phyloP scores from a whole-genome alignment of 1,139 yeast species.

The Saccharomyces hybrid region DNA sequence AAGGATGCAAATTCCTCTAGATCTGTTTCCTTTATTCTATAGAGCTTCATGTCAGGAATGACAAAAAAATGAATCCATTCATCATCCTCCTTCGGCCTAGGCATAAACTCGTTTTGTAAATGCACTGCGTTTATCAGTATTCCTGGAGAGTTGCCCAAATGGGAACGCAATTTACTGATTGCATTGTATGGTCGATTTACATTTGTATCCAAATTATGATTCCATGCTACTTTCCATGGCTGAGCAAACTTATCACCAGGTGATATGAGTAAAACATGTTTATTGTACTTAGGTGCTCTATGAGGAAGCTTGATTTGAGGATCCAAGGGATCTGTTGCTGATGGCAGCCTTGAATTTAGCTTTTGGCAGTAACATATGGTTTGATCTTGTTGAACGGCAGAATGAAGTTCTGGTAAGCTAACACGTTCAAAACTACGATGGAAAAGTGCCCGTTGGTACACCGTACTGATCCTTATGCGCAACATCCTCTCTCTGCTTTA shows the following conservation, averaged over 20 bases:
- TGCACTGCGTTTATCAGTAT: constrained; percentile 2
- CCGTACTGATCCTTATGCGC: not conserved
- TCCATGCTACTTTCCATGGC: not conserved
- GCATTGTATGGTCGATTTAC: not conserved
- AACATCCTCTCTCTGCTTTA: not conserved
- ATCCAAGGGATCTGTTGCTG: constrained; percentile 1
- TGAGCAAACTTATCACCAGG: not conserved
- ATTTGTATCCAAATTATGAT: not conserved
- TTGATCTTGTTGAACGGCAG: not conserved
- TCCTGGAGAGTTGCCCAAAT: not conserved
- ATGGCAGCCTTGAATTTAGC: not conserved
- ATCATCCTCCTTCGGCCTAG: constrained; percentile 1
- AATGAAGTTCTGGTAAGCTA: not conserved
- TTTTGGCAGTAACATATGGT: constrained; percentile 1
- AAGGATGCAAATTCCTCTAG: constrained; percentile 15
- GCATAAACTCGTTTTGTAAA: not conserved
- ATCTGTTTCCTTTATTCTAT: constrained; percentile 9
- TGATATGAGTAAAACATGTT: constrained; percentile 3
- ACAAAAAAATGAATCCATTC: constrained; percentile 14
- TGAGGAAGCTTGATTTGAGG: not conserved
- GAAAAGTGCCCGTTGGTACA: not conserved
- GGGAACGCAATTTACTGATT: not conserved
- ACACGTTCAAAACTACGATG: not conserved
- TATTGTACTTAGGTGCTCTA: constrained; percentile 1
- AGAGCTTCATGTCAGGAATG: constrained; percentile 21